Percentiles rank a stretch among this genome's conserved stretches.
These are phyloP conservation scores for Cryptosporidium ubiquitum DNA, from an alignment of 169 alveolate genomes.

Conservation along the genomic window DNA sequence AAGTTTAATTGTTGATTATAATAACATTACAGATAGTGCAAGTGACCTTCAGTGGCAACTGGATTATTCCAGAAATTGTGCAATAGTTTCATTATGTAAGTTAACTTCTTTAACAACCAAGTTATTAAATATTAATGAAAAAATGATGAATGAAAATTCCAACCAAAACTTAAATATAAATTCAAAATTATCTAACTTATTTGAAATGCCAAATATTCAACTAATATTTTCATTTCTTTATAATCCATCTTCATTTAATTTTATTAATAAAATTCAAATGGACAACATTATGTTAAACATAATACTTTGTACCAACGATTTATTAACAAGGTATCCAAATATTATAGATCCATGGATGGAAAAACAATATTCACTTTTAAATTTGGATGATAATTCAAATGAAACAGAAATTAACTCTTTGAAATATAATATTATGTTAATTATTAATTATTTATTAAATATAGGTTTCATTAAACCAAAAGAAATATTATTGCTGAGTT, in stretches of 20 bases:
- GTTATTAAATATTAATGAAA: conserved; percentile 10
- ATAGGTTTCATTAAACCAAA: conserved; percentile 62
- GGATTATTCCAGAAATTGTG: conserved; percentile 66
- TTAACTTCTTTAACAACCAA: conserved; percentile 14
- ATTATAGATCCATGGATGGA: conserved; percentile 68
- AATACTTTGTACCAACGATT: conserved; percentile 29
- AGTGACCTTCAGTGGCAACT: conserved; percentile 39
- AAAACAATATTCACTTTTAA: conserved; percentile 21
- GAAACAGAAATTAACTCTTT: neutral
- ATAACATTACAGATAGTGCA: neutral
- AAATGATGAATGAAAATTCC: neutral
- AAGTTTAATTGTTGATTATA: neutral
- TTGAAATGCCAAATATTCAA: conserved; percentile 55
- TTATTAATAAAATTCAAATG: conserved; percentile 9
- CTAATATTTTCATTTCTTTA: conserved; percentile 37
- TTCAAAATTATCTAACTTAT: conserved; percentile 9
- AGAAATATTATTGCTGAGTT: conserved; percentile 25
- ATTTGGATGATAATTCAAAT: neutral
- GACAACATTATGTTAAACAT: conserved; percentile 25
- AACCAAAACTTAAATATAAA: neutral
- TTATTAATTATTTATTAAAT: conserved; percentile 26
- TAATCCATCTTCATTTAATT: conserved; percentile 2
- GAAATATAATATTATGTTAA: conserved; percentile 22
- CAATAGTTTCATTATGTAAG: conserved; percentile 30
- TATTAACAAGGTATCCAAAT: conserved; percentile 55